These are phyloP conservation scores for Wickerhamiella kurtzmanii DNA, from an alignment of 805 yeast species.

Conservation along the genomic window DNA sequence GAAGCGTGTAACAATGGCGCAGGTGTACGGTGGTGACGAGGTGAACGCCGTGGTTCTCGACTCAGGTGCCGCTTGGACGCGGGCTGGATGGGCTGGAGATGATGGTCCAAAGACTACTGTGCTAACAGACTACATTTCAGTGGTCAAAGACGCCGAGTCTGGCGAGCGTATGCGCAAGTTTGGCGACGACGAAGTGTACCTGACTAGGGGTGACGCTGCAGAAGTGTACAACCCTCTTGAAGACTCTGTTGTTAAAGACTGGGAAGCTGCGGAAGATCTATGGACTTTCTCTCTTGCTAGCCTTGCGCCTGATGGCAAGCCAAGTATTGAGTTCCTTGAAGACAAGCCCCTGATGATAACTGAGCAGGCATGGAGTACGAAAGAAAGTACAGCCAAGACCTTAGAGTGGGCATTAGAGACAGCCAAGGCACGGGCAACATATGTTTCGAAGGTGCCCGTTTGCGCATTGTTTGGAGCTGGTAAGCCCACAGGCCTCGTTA, in stretches of 20 bases:
- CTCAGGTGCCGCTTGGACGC: slow-evolving; percentile 73
- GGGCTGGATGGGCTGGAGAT: slow-evolving; percentile 86
- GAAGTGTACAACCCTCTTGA: slow-evolving; percentile 15
- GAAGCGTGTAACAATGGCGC: slow-evolving; percentile 6
- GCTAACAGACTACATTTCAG: slow-evolving; percentile 11
- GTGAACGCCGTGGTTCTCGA: slow-evolving; percentile 83
- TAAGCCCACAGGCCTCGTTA: slow-evolving; percentile 72
- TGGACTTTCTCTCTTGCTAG: slow-evolving; percentile 48
- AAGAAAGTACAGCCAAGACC: slow-evolving; percentile 49
- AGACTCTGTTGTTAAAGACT: slow-evolving; percentile 36
- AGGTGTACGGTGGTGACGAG: slow-evolving; percentile 43
- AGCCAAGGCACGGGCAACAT: slow-evolving; percentile 65
- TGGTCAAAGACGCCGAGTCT: background rate
- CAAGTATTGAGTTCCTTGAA: slow-evolving; percentile 22
- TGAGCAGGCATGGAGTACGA: slow-evolving; percentile 77
- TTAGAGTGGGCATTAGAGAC: slow-evolving; percentile 60
- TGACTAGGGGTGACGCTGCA: slow-evolving; percentile 6
- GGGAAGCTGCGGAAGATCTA: slow-evolving; percentile 75
- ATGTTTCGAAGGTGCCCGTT: slow-evolving; percentile 69
- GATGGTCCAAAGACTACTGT: slow-evolving; percentile 63
- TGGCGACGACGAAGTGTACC: slow-evolving; percentile 17
- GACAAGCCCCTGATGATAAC: slow-evolving; percentile 72
- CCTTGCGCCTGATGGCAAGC: slow-evolving; percentile 33
- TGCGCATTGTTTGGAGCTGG: slow-evolving; percentile 83
- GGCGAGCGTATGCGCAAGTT: slow-evolving; percentile 10